phyloP scores from a whole-genome alignment of 805 yeast species.

The Metschnikowia colocasiae region DNA sequence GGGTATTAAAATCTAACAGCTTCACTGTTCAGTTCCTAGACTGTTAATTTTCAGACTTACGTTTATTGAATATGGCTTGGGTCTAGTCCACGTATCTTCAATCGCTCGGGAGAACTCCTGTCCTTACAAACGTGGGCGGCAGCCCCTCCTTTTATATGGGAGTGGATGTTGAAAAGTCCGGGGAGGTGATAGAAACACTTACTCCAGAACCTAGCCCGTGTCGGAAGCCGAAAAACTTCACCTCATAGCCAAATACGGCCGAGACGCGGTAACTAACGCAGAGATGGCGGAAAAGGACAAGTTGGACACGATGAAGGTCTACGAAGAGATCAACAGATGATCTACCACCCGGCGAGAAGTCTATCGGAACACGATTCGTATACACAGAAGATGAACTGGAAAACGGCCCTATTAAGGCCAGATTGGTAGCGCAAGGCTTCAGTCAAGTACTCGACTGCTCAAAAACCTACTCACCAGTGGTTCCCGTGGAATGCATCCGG shows the following conservation, averaged over 20 bases:
- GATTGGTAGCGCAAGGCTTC: constrained; percentile 3
- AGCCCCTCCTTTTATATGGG: too few relatives aligned
- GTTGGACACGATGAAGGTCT: constrained; percentile 3
- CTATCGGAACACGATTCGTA: not conserved
- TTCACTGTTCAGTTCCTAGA: too few relatives aligned
- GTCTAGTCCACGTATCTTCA: too few relatives aligned
- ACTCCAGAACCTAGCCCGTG: not conserved
- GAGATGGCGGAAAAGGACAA: constrained; percentile 2
- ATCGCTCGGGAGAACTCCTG: too few relatives aligned
- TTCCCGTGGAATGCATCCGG: not conserved
- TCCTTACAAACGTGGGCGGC: too few relatives aligned
- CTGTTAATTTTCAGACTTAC: too few relatives aligned
- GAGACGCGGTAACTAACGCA: not conserved
- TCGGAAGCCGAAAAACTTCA: not conserved
- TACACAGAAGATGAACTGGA: constrained; percentile 4
- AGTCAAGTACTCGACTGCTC: not conserved
- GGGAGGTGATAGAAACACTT: not conserved
- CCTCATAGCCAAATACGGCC: not conserved
- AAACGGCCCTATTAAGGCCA: constrained; percentile 1
- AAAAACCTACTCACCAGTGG: constrained; percentile 6
- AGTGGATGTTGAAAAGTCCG: too few relatives aligned
- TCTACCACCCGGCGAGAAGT: not conserved
- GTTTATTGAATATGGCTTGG: too few relatives aligned
- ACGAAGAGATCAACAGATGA: constrained; percentile 1
- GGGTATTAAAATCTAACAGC: too few relatives aligned